Conservation (phyloP, 1,284 basidiomycete genomes). For the Sutorius eximius region DNA sequence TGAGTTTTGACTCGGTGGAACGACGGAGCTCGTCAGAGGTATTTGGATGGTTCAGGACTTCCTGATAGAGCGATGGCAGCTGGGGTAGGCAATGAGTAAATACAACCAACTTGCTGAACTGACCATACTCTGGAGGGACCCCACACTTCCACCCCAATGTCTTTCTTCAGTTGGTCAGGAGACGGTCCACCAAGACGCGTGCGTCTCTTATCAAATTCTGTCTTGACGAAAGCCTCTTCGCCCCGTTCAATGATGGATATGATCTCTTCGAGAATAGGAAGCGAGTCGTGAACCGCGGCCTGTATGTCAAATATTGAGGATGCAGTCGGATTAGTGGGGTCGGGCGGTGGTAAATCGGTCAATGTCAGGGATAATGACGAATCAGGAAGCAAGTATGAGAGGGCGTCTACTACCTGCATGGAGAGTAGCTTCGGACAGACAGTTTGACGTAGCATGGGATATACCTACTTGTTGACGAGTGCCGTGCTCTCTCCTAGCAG, state of each 20-base stretch:
- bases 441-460: neutral
- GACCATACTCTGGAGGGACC: slow-evolving; percentile 53
- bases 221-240: slow-evolving; percentile 55
- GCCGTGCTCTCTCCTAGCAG: slow-evolving; percentile 61
- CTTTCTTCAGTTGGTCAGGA: slow-evolving; percentile 67
- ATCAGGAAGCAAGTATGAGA: slow-evolving; percentile 74
- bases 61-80: slow-evolving; percentile 71
- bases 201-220: slow-evolving; percentile 75
- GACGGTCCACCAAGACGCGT: slow-evolving; percentile 70
- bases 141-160: slow-evolving; percentile 65
- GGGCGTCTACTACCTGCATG: slow-evolving; percentile 66
- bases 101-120: neutral
- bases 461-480: slow-evolving; percentile 53
- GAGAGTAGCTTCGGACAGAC: slow-evolving; percentile 1
- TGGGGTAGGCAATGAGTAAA: slow-evolving; percentile 28
- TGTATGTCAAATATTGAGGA: slow-evolving; percentile 61
- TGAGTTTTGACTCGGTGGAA: slow-evolving; percentile 67
- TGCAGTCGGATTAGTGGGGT: slow-evolving; percentile 71
- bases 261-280: slow-evolving; percentile 70
- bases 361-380: slow-evolving; percentile 70
- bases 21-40: slow-evolving; percentile 74
- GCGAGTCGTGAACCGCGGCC: slow-evolving; percentile 64
- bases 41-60: slow-evolving; percentile 74
- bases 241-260: slow-evolving; percentile 53
- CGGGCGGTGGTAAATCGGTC: slow-evolving; percentile 67